Conservation (phyloP, 768 basidiomycete genomes). For the Tephrocybe rancida region DNA sequence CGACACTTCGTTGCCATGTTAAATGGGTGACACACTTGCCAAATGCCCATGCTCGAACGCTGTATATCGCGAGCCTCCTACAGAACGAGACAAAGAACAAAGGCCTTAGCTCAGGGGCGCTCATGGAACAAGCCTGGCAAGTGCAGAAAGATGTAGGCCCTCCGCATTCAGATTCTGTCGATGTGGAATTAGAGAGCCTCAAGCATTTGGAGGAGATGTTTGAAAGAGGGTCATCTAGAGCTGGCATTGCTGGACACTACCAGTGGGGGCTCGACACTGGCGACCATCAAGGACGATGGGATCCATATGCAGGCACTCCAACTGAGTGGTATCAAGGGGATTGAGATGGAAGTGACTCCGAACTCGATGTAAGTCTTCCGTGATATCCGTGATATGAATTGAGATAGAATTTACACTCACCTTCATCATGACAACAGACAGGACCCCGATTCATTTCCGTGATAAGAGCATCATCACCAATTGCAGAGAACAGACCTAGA, state of each 20-base stretch:
- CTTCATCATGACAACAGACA: no score
- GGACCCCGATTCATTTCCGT: no score
- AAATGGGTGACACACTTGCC: constrained; percentile 3
- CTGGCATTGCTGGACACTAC: constrained; percentile 11
- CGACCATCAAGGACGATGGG: neutral
- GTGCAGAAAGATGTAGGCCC: neutral
- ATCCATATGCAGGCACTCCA: neutral
- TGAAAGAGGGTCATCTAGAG: constrained; percentile 15
- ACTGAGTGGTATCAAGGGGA: neutral
- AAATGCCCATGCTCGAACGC: constrained; percentile 13
- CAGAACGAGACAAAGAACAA: neutral
- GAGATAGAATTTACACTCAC: no score
- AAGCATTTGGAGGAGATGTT: constrained; percentile 26
- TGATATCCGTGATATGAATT: no score
- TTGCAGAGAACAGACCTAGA: no score
- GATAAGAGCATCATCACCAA: no score
- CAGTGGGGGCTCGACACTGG: neutral
- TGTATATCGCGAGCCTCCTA: constrained; percentile 16
- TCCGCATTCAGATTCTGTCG: constrained; percentile 7
- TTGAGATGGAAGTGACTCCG: neutral
- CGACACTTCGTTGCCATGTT: neutral
- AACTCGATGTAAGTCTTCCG: neutral
- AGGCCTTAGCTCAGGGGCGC: neutral
- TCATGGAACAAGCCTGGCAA: neutral
- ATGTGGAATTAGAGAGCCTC: constrained; percentile 25